Conservation (phyloP, 495 filamentous ascomycete species). For the Trichoderma virens region DNA sequence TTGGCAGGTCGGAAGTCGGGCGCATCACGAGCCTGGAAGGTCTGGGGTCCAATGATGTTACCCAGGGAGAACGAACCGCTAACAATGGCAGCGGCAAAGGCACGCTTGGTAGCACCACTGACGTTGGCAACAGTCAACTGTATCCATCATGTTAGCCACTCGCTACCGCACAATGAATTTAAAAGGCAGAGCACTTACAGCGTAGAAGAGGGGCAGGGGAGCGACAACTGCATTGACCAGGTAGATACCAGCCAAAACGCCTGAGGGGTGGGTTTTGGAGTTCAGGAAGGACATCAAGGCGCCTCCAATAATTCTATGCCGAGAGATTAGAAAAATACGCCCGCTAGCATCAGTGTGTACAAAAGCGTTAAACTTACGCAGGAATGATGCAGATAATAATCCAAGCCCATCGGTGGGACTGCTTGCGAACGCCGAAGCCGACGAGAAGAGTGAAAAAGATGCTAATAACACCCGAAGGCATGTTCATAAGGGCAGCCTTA, state of each 20-base stretch:
- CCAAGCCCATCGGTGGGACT: constrained; percentile 30
- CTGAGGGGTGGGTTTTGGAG: constrained; percentile 33
- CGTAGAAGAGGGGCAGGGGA: constrained; percentile 38
- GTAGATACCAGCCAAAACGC: constrained; percentile 55
- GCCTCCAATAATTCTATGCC: constrained; percentile 41
- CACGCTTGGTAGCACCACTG: constrained; percentile 31
- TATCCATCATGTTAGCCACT: neutral
- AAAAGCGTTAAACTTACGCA: constrained; percentile 18
- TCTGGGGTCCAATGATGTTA: constrained; percentile 63
- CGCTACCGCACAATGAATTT: too few species aligned
- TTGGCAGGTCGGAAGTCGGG: constrained; percentile 57
- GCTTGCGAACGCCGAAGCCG: constrained; percentile 31
- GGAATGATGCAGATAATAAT: constrained; percentile 27
- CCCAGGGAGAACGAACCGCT: constrained; percentile 53
- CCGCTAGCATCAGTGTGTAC: neutral
- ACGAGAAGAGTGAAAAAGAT: constrained; percentile 48
- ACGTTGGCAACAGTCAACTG: constrained; percentile 32
- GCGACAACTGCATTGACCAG: constrained; percentile 54
- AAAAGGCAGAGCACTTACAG: constrained; percentile 15
- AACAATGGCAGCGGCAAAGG: constrained; percentile 42
- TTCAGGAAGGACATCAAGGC: constrained; percentile 51
- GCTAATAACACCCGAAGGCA: constrained; percentile 48
- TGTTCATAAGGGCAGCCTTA: constrained; percentile 51
- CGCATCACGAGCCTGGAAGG: constrained; percentile 52
- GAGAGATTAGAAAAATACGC: constrained; percentile 9